These are phyloP conservation scores for Wallemia hederae DNA, from an alignment of 1,284 basidiomycete genomes.

Conservation along the genomic window DNA sequence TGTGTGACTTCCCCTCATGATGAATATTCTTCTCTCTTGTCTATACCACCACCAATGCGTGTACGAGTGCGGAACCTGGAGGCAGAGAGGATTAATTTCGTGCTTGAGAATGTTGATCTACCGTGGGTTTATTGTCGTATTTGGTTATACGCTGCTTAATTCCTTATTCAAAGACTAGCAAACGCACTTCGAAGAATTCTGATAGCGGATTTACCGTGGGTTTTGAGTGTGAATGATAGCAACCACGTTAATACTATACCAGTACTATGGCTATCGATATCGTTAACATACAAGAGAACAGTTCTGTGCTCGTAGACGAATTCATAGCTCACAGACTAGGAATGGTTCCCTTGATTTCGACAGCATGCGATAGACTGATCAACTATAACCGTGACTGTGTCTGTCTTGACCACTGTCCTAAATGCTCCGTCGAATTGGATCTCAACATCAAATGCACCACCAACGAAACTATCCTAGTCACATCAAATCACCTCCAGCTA, in stretches of 20 bases:
- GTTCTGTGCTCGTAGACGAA: slow-evolving; percentile 82
- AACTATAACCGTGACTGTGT: slow-evolving; percentile 40
- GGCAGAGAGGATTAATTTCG: slow-evolving; percentile 53
- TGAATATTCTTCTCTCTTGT: too few relatives aligned
- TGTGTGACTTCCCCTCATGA: neutral
- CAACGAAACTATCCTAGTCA: neutral
- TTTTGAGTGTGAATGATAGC: slow-evolving; percentile 14
- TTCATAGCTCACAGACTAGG: slow-evolving; percentile 89
- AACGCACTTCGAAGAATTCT: slow-evolving; percentile 66
- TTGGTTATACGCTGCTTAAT: slow-evolving; percentile 3
- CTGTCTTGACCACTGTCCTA: neutral
- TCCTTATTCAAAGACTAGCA: slow-evolving; percentile 29
- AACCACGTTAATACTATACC: neutral
- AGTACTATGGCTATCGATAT: slow-evolving; percentile 56
- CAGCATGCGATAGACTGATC: slow-evolving; percentile 53
- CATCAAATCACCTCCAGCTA: neutral
- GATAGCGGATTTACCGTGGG: slow-evolving; percentile 81
- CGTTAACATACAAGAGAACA: slow-evolving; percentile 76
- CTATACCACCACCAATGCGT: neutral
- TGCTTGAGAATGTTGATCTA: slow-evolving; percentile 72
- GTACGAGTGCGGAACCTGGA: slow-evolving; percentile 50
- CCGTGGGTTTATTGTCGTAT: slow-evolving; percentile 25
- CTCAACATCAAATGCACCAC: slow-evolving; percentile 37
- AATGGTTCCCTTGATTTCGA: slow-evolving; percentile 66
- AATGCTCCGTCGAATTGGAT: slow-evolving; percentile 45